These are phyloP conservation scores for Pistacia atlantica DNA, from an alignment of 345 rosid genomes.

Conservation along the genomic window DNA sequence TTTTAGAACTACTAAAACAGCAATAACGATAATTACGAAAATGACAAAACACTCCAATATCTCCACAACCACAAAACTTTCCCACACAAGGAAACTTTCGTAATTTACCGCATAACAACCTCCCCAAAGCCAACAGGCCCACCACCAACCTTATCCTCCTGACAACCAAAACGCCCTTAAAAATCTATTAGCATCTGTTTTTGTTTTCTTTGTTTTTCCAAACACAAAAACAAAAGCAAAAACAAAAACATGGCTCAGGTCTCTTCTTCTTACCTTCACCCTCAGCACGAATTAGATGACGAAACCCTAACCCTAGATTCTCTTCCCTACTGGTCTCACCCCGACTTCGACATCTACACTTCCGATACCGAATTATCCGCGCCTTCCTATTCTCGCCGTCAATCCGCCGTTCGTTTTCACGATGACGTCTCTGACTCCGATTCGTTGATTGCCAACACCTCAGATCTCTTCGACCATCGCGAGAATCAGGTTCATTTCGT, in stretches of 20 bases:
- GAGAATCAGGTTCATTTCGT: slow-evolving; percentile 74
- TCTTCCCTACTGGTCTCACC: slow-evolving; percentile 38
- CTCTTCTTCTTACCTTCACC: slow-evolving; percentile 30
- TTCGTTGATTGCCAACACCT: slow-evolving; percentile 28
- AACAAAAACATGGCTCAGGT: slow-evolving; percentile 27
- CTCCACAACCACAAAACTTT: not conserved
- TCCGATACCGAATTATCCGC: slow-evolving; percentile 33
- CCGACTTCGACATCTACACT: slow-evolving; percentile 30
- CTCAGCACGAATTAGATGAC: slow-evolving; percentile 22
- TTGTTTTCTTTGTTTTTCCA: not conserved
- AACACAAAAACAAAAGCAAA: too few relatives aligned
- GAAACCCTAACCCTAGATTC: slow-evolving; percentile 33
- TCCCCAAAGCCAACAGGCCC: not conserved
- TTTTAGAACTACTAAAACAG: not conserved
- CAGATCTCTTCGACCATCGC: slow-evolving; percentile 52
- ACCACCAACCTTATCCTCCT: not conserved
- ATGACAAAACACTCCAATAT: not conserved
- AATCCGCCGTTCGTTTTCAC: not conserved
- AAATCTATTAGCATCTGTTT: not conserved
- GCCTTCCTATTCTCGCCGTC: slow-evolving; percentile 13
- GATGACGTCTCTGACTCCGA: slow-evolving; percentile 38
- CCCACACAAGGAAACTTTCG: not conserved
- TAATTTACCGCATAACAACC: not conserved
- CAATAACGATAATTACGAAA: not conserved
- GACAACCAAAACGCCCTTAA: not conserved